Evolutionary conservation across 192 early-diverging fungal species (phyloP).

Genomic region (Jimgerdemannia flammicorona): DNA sequence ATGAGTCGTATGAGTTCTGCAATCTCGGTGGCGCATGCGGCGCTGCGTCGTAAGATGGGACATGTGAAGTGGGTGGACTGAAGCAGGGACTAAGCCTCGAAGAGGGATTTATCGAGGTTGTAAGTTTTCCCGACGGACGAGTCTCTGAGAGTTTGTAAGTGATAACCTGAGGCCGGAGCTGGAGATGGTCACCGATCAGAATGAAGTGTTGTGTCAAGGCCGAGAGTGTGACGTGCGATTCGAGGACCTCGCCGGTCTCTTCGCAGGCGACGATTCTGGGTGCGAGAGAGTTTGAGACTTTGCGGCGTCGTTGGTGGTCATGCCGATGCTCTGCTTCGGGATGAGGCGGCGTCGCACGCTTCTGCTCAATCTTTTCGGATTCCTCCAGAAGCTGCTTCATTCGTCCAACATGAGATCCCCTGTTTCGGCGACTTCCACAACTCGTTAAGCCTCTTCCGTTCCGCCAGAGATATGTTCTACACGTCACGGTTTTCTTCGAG

Average conservation of each 20-base stretch:
- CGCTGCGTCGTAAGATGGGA: conserved; percentile 42
- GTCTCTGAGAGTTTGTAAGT: conserved; percentile 36
- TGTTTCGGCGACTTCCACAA: conserved; percentile 30
- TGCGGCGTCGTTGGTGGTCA: conserved; percentile 60
- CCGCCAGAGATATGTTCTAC: conserved; percentile 43
- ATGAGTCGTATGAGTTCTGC: conserved; percentile 37
- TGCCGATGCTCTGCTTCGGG: conserved; percentile 34
- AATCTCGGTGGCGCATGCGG: conserved; percentile 56
- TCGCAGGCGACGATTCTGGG: conserved; percentile 52
- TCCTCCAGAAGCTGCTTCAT: conserved; percentile 15
- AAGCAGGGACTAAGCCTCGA: conserved; percentile 45
- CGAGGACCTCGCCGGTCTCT: conserved; percentile 54
- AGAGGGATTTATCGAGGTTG: conserved; percentile 44
- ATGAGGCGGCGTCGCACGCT: conserved; percentile 30
- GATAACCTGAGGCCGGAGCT: conserved; percentile 48
- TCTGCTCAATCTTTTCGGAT: conserved; percentile 8
- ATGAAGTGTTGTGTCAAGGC: conserved; percentile 46
- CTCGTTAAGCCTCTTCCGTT: conserved; percentile 33
- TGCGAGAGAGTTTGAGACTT: conserved; percentile 37
- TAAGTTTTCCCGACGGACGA: conserved; percentile 10
- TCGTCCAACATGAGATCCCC: conserved; percentile 14
- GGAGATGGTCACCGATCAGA: conserved; percentile 57
- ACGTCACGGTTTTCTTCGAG: conserved; percentile 26
- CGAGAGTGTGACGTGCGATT: conserved; percentile 49
- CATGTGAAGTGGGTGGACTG: conserved; percentile 24